Evolutionary conservation across 2,329 filamentous ascomycete genomes (phyloP), one percentile per base, ranked within the genome.

Genomic region (Cytospora chrysosperma): DNA sequence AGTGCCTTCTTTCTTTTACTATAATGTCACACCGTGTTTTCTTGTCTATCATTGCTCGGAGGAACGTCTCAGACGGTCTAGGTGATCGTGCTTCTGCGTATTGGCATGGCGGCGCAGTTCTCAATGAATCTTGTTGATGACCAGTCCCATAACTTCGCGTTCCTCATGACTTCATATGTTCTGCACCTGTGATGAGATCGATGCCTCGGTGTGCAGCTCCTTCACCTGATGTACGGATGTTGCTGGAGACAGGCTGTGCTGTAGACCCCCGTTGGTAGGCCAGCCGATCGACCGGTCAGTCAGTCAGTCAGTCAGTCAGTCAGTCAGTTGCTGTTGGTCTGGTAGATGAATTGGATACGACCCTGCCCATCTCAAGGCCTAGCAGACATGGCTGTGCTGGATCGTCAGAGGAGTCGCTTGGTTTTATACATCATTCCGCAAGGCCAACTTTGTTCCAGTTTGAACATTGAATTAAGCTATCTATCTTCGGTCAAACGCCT

Each of bases 21-120:
- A 24, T 21, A 5, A 47, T 21, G n/a, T n/a, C 17, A n/a, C 43
- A 47, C 13, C 43, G 6, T 47, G 43, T 47, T n/a, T n/a, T 47
- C 43, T 47, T 24, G 43, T 47, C 43, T 24, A 24, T 47, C 43
- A 21, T 47, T 24, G 43, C 9, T 24, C n/a, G 43, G 40, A 10
- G 40, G 30, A 8, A 56, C 54, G 9, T 43, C 43, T n/a, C n/a
- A n/a, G n/a, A n/a, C n/a, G 32, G 54, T 56, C 24, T 43, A 43
- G 24, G 21, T 24, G 17, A 24, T 21, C 40, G 37, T 12, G 19
- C 47, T 24, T 19, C 12, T 27, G 15, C 27, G 17, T 17, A 17
- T 30, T 49, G 51, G 51, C 51, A 55, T 55, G 55, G 37, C 51
- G 40, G 51, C 21, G 49, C 26, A 49, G n/a, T n/a, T n/a, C 34